Evolutionary conservation across 2,329 filamentous ascomycete genomes (phyloP), one percentile per base, ranked within the genome.

Genomic region (Diaporthe sp.): DNA sequence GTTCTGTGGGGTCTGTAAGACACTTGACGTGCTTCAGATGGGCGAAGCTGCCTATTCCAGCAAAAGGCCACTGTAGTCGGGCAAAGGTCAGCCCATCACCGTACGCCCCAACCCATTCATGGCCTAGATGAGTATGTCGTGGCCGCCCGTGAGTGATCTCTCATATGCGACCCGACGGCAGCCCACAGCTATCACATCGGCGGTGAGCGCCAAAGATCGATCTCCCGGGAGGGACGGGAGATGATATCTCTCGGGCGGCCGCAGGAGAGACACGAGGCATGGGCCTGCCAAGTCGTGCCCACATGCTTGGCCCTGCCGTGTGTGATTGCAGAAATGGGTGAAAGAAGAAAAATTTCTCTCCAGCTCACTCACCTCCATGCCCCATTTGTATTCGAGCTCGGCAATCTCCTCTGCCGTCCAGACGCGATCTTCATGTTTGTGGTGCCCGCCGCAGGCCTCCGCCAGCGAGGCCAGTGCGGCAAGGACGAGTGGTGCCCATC

Each of bases 31-130:
- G 87, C 78, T 90, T 87, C 39, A 94, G 86, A 79, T 94, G 93
- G 51, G 92, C 93, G 82, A 94, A 95, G 47, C 92, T 92, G 70
- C 92, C 91, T 76, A 97, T 94, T 74, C 94, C 94, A 37, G 89
- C 88, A 81, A 94, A 97, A 1, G 87, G 87, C 90, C 90, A 88
- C 86, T 88, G 58, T 22, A 44, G 27, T 50, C 50, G 42, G 37
- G 59, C 70, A 44, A 56, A 42, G 39, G 65, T 63, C 37, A 71
- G 56, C 56, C 25, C 69, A 53, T 51, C n/a, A 32, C 30, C 56
- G 42, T 42, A 39, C 6, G 17, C 8, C 25, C n/a, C 30, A 35
- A 32, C 44, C n/a, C 30, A 37, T 47, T 27, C 32, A 71, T 25
- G n/a, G 69, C 44, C 13, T 32, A 6, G 35, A 30, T 61, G 44